Evolutionary conservation across 179 eudicot species (phyloP).

Genomic region (Nepenthes alata): DNA sequence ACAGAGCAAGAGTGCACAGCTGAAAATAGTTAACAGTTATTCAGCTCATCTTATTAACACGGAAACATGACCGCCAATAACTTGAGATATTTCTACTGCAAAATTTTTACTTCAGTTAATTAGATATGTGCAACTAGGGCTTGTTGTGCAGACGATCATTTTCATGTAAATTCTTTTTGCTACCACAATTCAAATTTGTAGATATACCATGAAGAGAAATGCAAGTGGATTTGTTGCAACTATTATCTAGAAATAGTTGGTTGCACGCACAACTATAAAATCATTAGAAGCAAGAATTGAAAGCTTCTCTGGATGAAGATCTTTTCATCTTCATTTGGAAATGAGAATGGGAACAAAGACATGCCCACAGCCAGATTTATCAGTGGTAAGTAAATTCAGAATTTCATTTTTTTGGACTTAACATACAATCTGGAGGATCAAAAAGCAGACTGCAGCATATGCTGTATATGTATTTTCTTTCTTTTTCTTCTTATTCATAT

Average conservation of each 20-base stretch:
- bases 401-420: background rate
- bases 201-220: constrained; percentile 4
- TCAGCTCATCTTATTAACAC: constrained; percentile 4
- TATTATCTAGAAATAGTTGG: too few species aligned
- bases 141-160: constrained; percentile 12
- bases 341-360: too few species aligned
- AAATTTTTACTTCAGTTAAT: constrained; percentile 8
- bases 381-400: too few species aligned
- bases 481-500: too few species aligned
- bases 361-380: too few species aligned
- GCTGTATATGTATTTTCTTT: too few species aligned
- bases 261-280: too few species aligned
- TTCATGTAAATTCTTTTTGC: constrained; percentile 12
- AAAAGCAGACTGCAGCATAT: background rate
- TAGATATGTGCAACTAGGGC: constrained; percentile 12
- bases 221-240: background rate
- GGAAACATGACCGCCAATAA: constrained; percentile 2
- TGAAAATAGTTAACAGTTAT: constrained; percentile 18
- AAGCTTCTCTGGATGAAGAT: too few species aligned
- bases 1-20: constrained; percentile 18
- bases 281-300: too few species aligned
- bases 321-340: too few species aligned
- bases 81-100: constrained; percentile 7
- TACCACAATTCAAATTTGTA: constrained; percentile 7
- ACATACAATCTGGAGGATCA: background rate